phyloP scores from a whole-genome alignment of 306 rosid genomes.

The Benincasa hispida region DNA sequence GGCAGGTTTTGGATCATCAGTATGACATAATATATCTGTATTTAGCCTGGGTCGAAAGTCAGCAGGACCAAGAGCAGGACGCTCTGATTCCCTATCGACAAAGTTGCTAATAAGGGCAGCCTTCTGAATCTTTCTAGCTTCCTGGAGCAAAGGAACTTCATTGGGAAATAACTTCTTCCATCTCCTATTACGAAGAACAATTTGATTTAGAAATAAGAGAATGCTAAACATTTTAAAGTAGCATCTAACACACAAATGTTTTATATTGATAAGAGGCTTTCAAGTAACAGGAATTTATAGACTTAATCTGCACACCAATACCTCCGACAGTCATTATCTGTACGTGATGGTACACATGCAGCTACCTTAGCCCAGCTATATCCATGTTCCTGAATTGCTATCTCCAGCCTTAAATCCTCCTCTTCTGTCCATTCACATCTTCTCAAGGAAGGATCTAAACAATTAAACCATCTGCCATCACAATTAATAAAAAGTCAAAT shows the following conservation, averaged over 20 bases:
- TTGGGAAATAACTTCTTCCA: constrained; percentile 65
- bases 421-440: constrained; percentile 69
- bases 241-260: background rate
- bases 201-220: background rate
- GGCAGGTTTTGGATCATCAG: constrained; percentile 12
- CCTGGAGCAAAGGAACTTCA: constrained; percentile 53
- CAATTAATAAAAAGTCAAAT: constrained; percentile 14
- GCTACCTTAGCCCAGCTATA: constrained; percentile 92
- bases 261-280: background rate
- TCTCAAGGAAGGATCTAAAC: constrained; percentile 70
- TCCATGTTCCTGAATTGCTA: constrained; percentile 61
- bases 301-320: constrained; percentile 12
- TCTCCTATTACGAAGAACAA: constrained; percentile 43
- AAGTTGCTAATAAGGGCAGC: constrained; percentile 52
- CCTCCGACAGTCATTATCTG: constrained; percentile 92
- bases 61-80: constrained; percentile 51
- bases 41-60: constrained; percentile 47
- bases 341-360: constrained; percentile 65
- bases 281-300: background rate
- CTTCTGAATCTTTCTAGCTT: constrained; percentile 50
- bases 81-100: constrained; percentile 82
- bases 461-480: constrained; percentile 64
- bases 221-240: background rate
- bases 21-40: constrained; percentile 12
- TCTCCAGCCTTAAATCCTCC: constrained; percentile 67